These are phyloP conservation scores for Populus simonii DNA, from an alignment of 345 rosid species.

Conservation along the genomic window DNA sequence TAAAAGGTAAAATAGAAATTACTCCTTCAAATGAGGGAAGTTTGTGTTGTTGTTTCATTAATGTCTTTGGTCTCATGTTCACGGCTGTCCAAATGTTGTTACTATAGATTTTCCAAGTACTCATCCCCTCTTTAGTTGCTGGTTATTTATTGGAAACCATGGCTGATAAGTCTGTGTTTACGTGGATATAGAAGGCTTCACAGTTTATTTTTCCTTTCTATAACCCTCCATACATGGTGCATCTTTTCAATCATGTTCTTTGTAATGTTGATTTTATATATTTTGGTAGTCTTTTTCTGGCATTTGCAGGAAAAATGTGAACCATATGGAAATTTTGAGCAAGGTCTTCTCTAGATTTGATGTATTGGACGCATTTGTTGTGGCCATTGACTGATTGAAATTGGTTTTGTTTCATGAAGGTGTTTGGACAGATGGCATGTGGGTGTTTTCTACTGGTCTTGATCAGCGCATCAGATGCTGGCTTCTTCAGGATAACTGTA, in stretches of 20 bases:
- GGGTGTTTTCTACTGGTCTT: constrained; percentile 95
- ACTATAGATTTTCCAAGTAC: neutral
- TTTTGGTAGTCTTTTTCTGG: neutral
- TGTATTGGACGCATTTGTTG: neutral
- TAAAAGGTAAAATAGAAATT: constrained; percentile 58
- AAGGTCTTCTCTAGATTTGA: neutral
- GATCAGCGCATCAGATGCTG: constrained; percentile 95
- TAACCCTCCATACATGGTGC: neutral
- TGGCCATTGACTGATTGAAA: constrained; percentile 5
- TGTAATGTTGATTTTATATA: neutral
- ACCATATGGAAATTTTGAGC: neutral
- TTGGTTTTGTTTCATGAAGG: constrained; percentile 44
- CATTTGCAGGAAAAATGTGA: neutral
- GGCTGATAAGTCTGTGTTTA: neutral
- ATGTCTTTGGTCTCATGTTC: neutral
- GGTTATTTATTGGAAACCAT: neutral
- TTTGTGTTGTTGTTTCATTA: neutral
- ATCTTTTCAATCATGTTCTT: neutral
- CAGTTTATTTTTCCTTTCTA: neutral
- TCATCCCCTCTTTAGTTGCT: neutral
- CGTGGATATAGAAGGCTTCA: neutral
- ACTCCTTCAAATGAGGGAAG: neutral
- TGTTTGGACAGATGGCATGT: constrained; percentile 80
- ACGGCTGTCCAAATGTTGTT: neutral
- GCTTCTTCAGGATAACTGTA: constrained; percentile 45